Evolutionary conservation across 2,329 filamentous ascomycete genomes (phyloP).

Genomic region (Aspergillus nomiae): DNA sequence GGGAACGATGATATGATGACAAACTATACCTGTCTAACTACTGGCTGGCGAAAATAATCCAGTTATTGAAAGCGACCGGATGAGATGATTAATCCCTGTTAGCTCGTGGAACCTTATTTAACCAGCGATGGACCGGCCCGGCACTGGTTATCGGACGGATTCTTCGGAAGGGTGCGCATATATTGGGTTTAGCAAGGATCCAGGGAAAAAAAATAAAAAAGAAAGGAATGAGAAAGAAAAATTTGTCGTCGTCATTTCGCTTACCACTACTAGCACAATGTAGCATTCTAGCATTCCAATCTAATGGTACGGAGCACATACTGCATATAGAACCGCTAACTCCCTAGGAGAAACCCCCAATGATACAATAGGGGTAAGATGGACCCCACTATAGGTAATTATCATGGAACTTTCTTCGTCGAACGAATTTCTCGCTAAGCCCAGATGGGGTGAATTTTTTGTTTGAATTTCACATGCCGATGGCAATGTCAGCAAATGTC

Average conservation of each 20-base stretch:
- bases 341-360: not conserved
- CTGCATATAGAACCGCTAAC: not conserved
- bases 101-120: constrained; percentile 13
- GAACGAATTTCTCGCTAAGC: constrained; percentile 6
- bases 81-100: constrained; percentile 7
- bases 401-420: constrained; percentile 6
- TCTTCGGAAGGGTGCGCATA: not conserved
- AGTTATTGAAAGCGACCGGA: not conserved
- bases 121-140: constrained; percentile 20
- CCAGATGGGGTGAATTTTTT: constrained; percentile 2
- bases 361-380: not conserved
- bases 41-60: not conserved
- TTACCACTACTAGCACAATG: not conserved
- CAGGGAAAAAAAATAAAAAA: not conserved
- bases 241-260: not conserved
- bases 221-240: not conserved
- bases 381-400: not conserved
- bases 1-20: not conserved
- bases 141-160: constrained; percentile 11
- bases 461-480: not conserved
- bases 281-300: not conserved
- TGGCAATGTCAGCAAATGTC: not conserved
- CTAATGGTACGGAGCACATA: constrained; percentile 2
- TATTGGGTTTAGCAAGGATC: not conserved
- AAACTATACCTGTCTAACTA: not conserved